Percentiles rank a stretch among this genome's conserved stretches.
Conservation (phyloP, 257 asterid genomes). For the Cynanchum wilfordii region DNA sequence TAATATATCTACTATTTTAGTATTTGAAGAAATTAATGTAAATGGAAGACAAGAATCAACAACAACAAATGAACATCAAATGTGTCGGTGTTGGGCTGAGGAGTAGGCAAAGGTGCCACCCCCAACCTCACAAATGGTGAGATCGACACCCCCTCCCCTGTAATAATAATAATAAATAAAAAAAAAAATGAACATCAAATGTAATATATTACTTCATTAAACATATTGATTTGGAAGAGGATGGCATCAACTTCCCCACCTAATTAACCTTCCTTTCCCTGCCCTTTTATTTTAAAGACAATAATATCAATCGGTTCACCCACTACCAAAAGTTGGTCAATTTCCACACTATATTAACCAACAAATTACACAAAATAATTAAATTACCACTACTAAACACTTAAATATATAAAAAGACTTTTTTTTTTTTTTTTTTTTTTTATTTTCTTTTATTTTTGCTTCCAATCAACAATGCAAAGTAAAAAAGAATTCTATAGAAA, state of each 20-base stretch:
- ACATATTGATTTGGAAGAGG: background rate
- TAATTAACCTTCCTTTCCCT: background rate
- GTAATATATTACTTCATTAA: background rate
- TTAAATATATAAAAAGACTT: background rate
- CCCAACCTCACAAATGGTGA: no score
- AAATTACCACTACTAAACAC: background rate
- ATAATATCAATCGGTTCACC: constrained; percentile 2
- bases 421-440: background rate
- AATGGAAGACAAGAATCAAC: background rate
- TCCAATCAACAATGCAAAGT: constrained; percentile 37
- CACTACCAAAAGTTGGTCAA: background rate
- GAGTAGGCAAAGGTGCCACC: no score
- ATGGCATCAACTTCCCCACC: background rate
- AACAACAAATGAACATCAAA: background rate
- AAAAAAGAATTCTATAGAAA: constrained; percentile 37
- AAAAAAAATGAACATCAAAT: no score
- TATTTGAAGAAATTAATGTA: background rate
- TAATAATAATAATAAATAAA: no score
- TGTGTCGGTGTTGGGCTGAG: no score
- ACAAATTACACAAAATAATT: background rate
- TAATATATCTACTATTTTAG: no score
- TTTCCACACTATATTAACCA: constrained; percentile 1
- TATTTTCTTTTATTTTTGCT: constrained; percentile 41
- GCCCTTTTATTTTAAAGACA: background rate
- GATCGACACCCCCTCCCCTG: no score